Base-by-base conservation (phyloP, 2,329 filamentous ascomycete genomes). In the Trichoderma sp. region DNA sequence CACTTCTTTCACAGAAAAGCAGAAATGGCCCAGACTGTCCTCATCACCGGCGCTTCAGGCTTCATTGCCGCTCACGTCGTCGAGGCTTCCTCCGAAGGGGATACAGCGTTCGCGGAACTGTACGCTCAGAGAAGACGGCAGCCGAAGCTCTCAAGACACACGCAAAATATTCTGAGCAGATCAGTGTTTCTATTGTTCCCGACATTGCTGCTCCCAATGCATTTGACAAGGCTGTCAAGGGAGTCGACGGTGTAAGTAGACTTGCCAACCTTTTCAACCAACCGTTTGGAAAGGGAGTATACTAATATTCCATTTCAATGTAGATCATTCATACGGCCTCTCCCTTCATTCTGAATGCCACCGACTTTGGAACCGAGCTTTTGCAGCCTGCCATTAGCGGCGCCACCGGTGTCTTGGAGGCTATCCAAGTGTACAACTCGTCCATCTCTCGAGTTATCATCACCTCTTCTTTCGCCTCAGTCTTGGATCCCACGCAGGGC, bases 11-110 rank as follows among this genome's bases (percentile, higher is more conserved):
- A 5, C 4, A 28, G 0, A 16, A 37, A 26, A 51, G 5, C 11
- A 34, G n/a, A 43, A 18, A 24, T 64, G 60, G 21, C 60, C 6
- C 49, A 54, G 30, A 64, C 49, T 30, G 46, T 64, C 16, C 60
- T 64, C 24, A 8, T 64, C 32, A 64, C 60, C 11, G 60, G 60
- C 24, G 60, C 49, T n/a, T 64, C 60, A 3, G 60, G 60, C 32
- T 64, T 5, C 32, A 43, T 64, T 21, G 60, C 60, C 11, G 24
- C 49, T 5, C 60, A 64, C 21, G 60, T 64, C 5, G 34, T 64
- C 16, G 21, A 43, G 37, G 32, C 49, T 64, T 64, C 21, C 60
- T 64, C 32, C 11, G 10, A 26, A 64, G 43, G 5, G 60, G 60
- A 6, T 55, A 55, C 49, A 64, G 55, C 5, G 32, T 64, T 16